These are phyloP conservation scores for Dryadomyces quercivorus DNA, from an alignment of 2,329 filamentous ascomycete species.

Conservation along the genomic window DNA sequence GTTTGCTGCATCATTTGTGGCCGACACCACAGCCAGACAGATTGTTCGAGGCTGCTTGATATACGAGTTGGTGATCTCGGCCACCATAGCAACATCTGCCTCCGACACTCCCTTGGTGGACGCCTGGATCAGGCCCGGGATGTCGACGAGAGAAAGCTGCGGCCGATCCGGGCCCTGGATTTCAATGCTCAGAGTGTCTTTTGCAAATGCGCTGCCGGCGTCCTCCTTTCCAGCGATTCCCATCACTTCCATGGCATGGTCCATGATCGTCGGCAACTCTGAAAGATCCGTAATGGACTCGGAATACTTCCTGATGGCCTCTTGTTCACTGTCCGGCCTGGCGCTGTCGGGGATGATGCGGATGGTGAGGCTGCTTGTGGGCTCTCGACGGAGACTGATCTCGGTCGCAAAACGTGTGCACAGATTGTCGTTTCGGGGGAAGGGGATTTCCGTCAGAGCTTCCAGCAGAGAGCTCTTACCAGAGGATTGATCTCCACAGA, in stretches of 20 bases:
- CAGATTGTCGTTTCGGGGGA: neutral
- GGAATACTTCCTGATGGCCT: neutral
- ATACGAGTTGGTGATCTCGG: neutral
- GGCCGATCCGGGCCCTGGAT: neutral
- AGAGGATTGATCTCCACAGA: neutral
- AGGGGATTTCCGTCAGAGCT: neutral
- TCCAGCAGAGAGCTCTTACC: neutral
- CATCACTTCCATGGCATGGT: neutral
- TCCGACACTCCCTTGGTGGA: neutral
- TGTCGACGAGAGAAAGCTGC: neutral
- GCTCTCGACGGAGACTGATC: neutral
- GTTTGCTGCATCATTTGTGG: neutral
- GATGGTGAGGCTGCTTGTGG: neutral
- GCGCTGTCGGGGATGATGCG: neutral
- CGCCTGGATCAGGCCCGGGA: neutral
- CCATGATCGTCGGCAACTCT: neutral
- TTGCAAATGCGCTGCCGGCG: neutral
- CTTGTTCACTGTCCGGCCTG: neutral
- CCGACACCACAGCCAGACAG: neutral
- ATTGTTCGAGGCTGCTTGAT: neutral
- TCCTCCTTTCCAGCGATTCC: neutral
- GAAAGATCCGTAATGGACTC: neutral
- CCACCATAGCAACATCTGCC: neutral
- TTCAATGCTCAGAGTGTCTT: neutral
- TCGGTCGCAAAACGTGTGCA: neutral